Evolutionary conservation across 176 grass and related monocot species (phyloP).

Genomic region (Cenchrus purpureus): DNA sequence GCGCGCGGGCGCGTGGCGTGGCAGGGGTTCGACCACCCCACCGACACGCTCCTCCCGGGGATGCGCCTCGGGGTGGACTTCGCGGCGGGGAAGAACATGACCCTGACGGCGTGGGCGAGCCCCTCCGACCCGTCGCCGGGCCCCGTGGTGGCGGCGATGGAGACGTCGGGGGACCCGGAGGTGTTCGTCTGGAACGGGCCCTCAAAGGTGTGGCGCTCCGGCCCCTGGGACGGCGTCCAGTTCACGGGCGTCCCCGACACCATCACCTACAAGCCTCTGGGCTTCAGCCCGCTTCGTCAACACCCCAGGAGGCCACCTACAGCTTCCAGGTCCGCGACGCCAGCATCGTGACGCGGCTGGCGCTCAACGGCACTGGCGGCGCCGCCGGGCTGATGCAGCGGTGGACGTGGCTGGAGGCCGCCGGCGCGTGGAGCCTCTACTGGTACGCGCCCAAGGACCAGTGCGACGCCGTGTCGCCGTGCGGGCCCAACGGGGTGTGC

Average conservation of each 20-base stretch:
- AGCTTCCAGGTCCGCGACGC: constrained; percentile 47
- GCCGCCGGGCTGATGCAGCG: constrained; percentile 46
- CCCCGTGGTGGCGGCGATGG: constrained; percentile 32
- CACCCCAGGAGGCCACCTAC: constrained; percentile 46
- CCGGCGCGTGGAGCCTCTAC: constrained; percentile 48
- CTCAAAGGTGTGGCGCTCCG: constrained; percentile 47
- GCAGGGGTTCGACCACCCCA: constrained; percentile 82
- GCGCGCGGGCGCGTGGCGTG: constrained; percentile 33
- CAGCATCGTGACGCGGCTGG: constrained; percentile 41
- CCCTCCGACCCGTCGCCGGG: constrained; percentile 59
- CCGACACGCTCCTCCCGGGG: constrained; percentile 60
- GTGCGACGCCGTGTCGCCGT: constrained; percentile 54
- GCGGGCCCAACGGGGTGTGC: constrained; percentile 56
- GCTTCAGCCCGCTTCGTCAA: constrained; percentile 57
- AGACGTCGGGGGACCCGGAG: constrained; percentile 54
- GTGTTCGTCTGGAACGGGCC: constrained; percentile 48
- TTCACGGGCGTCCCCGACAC: constrained; percentile 72
- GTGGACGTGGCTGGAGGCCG: constrained; percentile 44
- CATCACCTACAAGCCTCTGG: constrained; percentile 6
- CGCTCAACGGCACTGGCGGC: constrained; percentile 34
- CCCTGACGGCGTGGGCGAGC: constrained; percentile 60
- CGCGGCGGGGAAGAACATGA: constrained; percentile 35
- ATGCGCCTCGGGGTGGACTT: constrained; percentile 70
- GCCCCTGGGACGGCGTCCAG: constrained; percentile 59
- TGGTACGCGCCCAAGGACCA: constrained; percentile 72